Evolutionary conservation across 1,284 basidiomycete species (phyloP), one percentile per base, ranked within the genome.

Genomic region (Acaromyces ingoldii): DNA sequence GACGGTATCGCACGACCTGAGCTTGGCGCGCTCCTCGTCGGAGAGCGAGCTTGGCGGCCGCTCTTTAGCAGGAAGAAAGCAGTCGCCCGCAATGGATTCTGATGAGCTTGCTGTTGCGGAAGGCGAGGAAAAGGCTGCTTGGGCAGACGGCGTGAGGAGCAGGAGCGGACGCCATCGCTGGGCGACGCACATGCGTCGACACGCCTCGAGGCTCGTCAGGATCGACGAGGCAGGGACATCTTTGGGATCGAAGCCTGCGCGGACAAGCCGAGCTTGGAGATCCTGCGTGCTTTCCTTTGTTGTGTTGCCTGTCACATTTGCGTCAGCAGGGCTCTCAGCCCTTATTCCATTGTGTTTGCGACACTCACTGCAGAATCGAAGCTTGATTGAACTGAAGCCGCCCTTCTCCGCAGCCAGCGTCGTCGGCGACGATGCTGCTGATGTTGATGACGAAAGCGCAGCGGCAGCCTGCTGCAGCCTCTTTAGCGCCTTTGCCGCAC

Each of bases 1-100:
- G 42, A 87, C 85, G 0, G 82, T 78, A 64, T 87, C 84, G 65
- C 81, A 80, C 3, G 73, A 59, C 25, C 59, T 53, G 25, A 52
- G 40, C 29, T 22, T 4, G 47, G 21, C 30, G 21, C n/a, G 48
- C 31, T 42, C 24, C 28, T 30, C 43, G 19, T 19, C 38, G 41
- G 30, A 42, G 37, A 33, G 33, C 49, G 7, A 51, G n/a, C 15
- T 36, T 24, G 25, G 46, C 10, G 31, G 36, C 9, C 6, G 15
- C 21, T 48, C 15, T 4, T 15, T 15, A 39, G 2, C 4, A n/a
- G 46, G 46, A 10, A 11, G 15, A 22, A 34, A 48, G 11, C 22
- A 22, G 3, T 2, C n/a, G n/a, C n/a, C n/a, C n/a, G n/a, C n/a
- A n/a, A n/a, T n/a, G n/a, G 24, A 17, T 42, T 42, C 39, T 42